Evolutionary conservation across 2,329 filamentous ascomycete genomes (phyloP).

Genomic region (Pleurostoma richardsiae): DNA sequence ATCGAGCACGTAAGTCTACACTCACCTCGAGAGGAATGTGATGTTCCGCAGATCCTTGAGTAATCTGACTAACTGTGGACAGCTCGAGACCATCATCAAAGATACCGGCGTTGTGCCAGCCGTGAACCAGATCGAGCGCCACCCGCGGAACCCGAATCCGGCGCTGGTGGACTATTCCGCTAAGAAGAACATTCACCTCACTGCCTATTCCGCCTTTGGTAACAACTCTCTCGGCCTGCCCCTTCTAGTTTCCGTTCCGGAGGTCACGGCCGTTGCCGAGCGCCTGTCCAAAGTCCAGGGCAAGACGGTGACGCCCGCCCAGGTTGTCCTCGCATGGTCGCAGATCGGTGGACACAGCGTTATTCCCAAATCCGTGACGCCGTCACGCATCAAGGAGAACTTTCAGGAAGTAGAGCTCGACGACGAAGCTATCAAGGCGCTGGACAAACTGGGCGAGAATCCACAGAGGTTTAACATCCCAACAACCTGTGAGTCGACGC

Average conservation of each 20-base stretch:
- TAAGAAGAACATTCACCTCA: slow-evolving; percentile 59
- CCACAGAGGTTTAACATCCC: slow-evolving; percentile 40
- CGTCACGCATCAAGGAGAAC: slow-evolving; percentile 63
- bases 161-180: slow-evolving; percentile 57
- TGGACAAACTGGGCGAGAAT: slow-evolving; percentile 56
- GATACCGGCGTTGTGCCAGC: slow-evolving; percentile 53
- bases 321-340: slow-evolving; percentile 53
- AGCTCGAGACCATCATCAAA: slow-evolving; percentile 49
- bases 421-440: slow-evolving; percentile 51
- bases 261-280: slow-evolving; percentile 51
- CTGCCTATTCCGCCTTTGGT: slow-evolving; percentile 57
- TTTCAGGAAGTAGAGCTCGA: slow-evolving; percentile 62
- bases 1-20: slow-evolving; percentile 36
- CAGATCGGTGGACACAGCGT: slow-evolving; percentile 59
- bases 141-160: slow-evolving; percentile 57
- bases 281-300: slow-evolving; percentile 32
- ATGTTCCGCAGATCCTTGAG: not conserved
- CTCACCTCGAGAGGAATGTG: slow-evolving; percentile 2
- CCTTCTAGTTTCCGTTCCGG: slow-evolving; percentile 54
- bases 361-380: slow-evolving; percentile 70
- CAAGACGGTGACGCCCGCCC: slow-evolving; percentile 36
- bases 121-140: slow-evolving; percentile 66
- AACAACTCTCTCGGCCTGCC: slow-evolving; percentile 37
- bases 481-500: slow-evolving; percentile 27
- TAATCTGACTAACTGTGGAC: not conserved